Conservation (phyloP, 2,329 filamentous ascomycete genomes). For the Colletotrichum siamense region DNA sequence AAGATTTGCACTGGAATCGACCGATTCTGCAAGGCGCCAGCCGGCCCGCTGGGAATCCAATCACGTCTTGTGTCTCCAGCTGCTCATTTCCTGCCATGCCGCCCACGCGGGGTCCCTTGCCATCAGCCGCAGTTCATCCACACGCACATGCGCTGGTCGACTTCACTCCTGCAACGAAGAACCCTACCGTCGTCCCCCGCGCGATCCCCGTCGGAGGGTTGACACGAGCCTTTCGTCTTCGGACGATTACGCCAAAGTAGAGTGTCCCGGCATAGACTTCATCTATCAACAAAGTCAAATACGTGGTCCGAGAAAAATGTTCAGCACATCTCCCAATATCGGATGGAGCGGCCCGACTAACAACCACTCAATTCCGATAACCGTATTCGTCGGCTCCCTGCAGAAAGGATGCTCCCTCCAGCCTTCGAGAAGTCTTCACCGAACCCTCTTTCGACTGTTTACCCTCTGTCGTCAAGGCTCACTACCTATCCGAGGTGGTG, state of each 20-base stretch:
- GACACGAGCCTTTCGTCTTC: background rate
- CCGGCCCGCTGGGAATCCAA: background rate
- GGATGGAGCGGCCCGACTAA: constrained; percentile 5
- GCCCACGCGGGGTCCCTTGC: background rate
- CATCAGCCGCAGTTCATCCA: background rate
- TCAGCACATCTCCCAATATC: background rate
- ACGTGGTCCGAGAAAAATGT: background rate
- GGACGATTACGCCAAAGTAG: background rate
- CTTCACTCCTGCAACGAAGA: background rate
- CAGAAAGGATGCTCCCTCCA: background rate
- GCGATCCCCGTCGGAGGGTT: background rate
- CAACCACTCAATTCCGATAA: background rate
- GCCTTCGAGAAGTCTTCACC: constrained; percentile 4
- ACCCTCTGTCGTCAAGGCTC: background rate
- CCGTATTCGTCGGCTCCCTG: background rate
- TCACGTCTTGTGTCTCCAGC: background rate
- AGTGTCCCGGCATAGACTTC: background rate
- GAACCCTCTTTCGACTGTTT: background rate
- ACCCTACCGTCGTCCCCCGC: background rate
- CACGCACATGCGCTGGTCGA: background rate
- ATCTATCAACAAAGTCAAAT: constrained; percentile 1
- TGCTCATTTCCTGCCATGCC: background rate
- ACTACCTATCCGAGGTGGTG: background rate
- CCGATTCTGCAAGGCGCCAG: constrained; percentile 1
- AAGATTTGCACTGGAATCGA: background rate